A percentile compares a stretch with the other conserved stretches of the same genome.
phyloP scores from a whole-genome alignment of 2,329 filamentous ascomycete genomes.

The Sarocladiaceae sp. region DNA sequence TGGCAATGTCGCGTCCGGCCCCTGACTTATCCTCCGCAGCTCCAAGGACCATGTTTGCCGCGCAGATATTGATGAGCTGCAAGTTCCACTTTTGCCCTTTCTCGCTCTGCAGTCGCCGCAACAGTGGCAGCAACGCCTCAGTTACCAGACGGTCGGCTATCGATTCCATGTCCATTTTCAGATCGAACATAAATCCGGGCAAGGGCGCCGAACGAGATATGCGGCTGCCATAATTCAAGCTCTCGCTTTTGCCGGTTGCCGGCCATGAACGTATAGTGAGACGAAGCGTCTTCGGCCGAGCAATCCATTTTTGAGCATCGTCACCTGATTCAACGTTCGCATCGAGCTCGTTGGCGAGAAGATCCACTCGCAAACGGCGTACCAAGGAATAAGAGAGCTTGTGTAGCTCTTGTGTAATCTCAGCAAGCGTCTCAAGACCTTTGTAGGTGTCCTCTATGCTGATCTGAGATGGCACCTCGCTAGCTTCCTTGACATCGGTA shows the following conservation, averaged over 20 bases:
- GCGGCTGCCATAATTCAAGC: conserved; percentile 56
- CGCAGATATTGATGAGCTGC: conserved; percentile 80
- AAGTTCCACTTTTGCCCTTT: conserved; percentile 68
- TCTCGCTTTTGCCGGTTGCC: conserved; percentile 34
- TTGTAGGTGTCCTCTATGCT: conserved; percentile 92
- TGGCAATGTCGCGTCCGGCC: conserved; percentile 70
- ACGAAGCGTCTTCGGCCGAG: conserved; percentile 75
- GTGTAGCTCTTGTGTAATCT: conserved; percentile 65
- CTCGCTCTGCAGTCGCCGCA: conserved; percentile 68
- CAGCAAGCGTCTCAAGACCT: conserved; percentile 59
- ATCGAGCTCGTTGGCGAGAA: conserved; percentile 50
- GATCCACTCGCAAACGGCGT: conserved; percentile 72
- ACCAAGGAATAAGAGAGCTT: conserved; percentile 67
- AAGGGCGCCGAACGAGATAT: conserved; percentile 72
- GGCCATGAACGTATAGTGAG: conserved; percentile 67
- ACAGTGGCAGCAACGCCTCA: conserved; percentile 66
- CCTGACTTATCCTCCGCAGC: conserved; percentile 47
- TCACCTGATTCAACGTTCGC: conserved; percentile 10
- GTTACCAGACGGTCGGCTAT: conserved; percentile 66
- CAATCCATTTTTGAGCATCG: conserved; percentile 58
- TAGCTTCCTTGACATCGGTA: conserved; percentile 66
- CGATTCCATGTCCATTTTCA: conserved; percentile 51
- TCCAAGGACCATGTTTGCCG: conserved; percentile 71
- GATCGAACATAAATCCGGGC: conserved; percentile 68
- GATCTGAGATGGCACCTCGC: conserved; percentile 76